A percentile compares a stretch with the other conserved stretches of the same genome.
Evolutionary conservation across 2,329 filamentous ascomycete species (phyloP).

Genomic region (Talaromyces sp.): DNA sequence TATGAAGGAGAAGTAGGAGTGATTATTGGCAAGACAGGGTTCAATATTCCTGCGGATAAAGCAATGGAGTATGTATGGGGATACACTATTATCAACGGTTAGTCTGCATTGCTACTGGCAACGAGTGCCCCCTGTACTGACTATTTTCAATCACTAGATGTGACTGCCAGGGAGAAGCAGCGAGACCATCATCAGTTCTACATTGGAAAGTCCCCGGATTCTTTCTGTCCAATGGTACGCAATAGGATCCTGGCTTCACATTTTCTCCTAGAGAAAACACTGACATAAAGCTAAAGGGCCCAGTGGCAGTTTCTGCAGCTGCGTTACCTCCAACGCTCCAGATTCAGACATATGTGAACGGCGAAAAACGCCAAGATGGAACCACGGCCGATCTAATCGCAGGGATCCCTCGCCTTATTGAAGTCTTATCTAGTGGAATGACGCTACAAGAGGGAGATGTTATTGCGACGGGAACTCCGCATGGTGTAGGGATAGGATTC

Average conservation of each 20-base stretch:
- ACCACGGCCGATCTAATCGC: background rate
- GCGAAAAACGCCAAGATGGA: background rate
- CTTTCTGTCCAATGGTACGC: slow-evolving; percentile 48
- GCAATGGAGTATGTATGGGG: slow-evolving; percentile 53
- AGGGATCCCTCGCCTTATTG: background rate
- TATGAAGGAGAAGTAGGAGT: slow-evolving; percentile 49
- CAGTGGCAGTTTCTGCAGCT: background rate
- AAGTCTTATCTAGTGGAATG: background rate
- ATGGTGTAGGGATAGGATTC: background rate
- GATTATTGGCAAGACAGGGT: slow-evolving; percentile 49
- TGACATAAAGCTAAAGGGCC: background rate
- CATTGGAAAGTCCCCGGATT: slow-evolving; percentile 53
- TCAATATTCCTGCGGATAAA: slow-evolving; percentile 39
- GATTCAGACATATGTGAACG: background rate
- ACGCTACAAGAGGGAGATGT: slow-evolving; percentile 4
- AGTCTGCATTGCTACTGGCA: background rate
- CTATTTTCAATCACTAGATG: slow-evolving; percentile 28
- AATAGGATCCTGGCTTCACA: no score
- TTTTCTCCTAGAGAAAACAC: background rate
- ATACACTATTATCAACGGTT: slow-evolving; percentile 50
- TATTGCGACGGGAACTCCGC: slow-evolving; percentile 6
- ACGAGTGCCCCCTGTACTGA: background rate
- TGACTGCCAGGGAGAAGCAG: slow-evolving; percentile 51
- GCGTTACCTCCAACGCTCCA: background rate
- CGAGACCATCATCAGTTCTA: slow-evolving; percentile 58